Percentiles rank a stretch among this genome's conserved stretches.
phyloP scores from a whole-genome alignment of 257 asterid genomes.

The Nicotiana undulata region DNA sequence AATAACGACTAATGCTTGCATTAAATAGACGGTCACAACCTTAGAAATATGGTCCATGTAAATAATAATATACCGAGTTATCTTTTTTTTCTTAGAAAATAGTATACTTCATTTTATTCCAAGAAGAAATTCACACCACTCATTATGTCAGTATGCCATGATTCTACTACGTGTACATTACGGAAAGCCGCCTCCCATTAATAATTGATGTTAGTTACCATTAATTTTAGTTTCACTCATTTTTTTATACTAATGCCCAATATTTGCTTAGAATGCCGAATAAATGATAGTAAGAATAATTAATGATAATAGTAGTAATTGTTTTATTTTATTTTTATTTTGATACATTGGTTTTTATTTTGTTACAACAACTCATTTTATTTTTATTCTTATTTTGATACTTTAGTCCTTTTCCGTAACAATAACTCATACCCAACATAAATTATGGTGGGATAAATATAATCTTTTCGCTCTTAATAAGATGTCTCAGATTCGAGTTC shows the following conservation, averaged over 20 bases:
- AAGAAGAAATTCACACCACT: background rate
- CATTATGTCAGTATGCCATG: background rate
- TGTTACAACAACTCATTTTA: too few species aligned
- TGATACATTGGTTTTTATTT: background rate
- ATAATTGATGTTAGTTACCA: background rate
- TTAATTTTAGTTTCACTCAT: background rate
- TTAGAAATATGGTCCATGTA: too few species aligned
- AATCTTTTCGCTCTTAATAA: too few species aligned
- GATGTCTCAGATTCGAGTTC: too few species aligned
- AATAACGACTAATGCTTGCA: fast-evolving
- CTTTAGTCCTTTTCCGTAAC: background rate
- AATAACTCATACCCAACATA: background rate
- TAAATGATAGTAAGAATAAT: background rate
- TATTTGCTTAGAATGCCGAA: background rate
- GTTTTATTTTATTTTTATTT: background rate
- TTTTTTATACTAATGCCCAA: background rate
- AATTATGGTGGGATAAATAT: too few species aligned
- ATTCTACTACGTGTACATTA: background rate
- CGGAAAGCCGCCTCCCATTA: background rate
- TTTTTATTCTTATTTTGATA: background rate
- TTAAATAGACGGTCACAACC: too few species aligned
- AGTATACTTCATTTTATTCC: background rate
- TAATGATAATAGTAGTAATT: background rate
- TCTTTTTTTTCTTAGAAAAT: background rate
- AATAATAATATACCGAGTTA: too few species aligned